Percentiles rank a stretch among this genome's conserved stretches.
Conservation (phyloP, 805 yeast species). For the Myxozyma sirexii region DNA sequence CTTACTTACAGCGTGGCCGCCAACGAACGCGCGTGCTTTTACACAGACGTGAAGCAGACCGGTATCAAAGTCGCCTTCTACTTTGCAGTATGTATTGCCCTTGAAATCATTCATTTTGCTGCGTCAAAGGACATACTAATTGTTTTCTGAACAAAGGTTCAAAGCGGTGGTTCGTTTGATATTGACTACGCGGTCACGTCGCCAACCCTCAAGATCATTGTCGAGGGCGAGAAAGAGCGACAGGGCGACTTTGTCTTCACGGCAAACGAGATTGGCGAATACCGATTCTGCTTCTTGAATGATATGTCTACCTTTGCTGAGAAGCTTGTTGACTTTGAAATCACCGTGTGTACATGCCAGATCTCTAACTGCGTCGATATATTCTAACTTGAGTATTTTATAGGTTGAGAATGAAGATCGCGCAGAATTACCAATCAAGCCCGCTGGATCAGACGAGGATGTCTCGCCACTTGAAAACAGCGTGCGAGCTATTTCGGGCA, state of each 20-base stretch:
- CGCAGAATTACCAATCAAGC: constrained; percentile 60
- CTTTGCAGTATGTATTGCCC: constrained; percentile 58
- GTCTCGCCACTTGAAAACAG: constrained; percentile 31
- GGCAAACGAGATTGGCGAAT: constrained; percentile 73
- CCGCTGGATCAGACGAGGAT: constrained; percentile 24
- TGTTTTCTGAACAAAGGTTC: constrained; percentile 44
- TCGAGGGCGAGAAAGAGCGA: constrained; percentile 61
- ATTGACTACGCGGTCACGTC: constrained; percentile 64
- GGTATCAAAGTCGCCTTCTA: constrained; percentile 68
- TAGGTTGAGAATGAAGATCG: constrained; percentile 49
- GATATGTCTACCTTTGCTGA: constrained; percentile 81
- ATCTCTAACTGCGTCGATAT: neutral
- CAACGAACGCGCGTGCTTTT: constrained; percentile 71
- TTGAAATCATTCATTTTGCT: too few relatives aligned
- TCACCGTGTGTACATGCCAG: constrained; percentile 48
- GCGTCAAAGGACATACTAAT: too few relatives aligned
- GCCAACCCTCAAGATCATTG: constrained; percentile 59
- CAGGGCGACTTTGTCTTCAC: constrained; percentile 79
- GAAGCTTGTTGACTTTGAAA: constrained; percentile 82
- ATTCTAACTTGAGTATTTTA: neutral
- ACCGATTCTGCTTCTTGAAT: constrained; percentile 82
- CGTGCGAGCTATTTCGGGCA: constrained; percentile 43
- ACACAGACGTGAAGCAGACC: constrained; percentile 63
- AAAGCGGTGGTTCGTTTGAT: constrained; percentile 77
- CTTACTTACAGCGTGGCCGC: constrained; percentile 77